A percentile compares a stretch with the other conserved stretches of the same genome.
These are phyloP conservation scores for Eimeria praecox DNA, from an alignment of 169 alveolate genomes.

Conservation along the genomic window DNA sequence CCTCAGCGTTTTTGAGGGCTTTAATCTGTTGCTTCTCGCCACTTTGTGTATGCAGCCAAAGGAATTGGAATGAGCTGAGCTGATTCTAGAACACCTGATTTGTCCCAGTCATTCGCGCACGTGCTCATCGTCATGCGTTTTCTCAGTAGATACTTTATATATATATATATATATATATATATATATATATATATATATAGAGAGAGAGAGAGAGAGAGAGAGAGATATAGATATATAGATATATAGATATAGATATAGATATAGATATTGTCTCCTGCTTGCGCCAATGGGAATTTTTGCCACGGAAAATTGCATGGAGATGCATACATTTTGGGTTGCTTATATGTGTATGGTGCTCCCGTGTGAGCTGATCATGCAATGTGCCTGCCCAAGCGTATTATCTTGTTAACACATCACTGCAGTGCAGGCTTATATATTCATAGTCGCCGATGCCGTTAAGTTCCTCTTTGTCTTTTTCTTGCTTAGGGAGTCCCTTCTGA, in stretches of 20 bases:
- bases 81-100: not conserved
- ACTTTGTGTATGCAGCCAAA: not conserved
- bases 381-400: not conserved
- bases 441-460: not conserved
- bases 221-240: too few relatives aligned
- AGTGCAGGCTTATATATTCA: not conserved
- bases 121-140: not conserved
- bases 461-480: too few relatives aligned
- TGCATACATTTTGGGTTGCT: not conserved
- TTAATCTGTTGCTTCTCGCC: not conserved
- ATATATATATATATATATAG: too few relatives aligned
- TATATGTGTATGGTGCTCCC: not conserved
- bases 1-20: not conserved
- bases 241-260: too few relatives aligned
- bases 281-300: too few relatives aligned
- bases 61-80: not conserved
- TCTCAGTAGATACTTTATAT: not conserved
- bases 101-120: not conserved
- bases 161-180: too few relatives aligned
- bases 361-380: not conserved
- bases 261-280: too few relatives aligned
- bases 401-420: not conserved
- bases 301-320: not conserved
- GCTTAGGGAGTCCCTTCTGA: slow-evolving; percentile 82
- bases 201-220: too few relatives aligned